Percentiles rank a stretch among this genome's conserved stretches.
Conservation (phyloP, 441 rosid genomes). For the Brassica hybrid region DNA sequence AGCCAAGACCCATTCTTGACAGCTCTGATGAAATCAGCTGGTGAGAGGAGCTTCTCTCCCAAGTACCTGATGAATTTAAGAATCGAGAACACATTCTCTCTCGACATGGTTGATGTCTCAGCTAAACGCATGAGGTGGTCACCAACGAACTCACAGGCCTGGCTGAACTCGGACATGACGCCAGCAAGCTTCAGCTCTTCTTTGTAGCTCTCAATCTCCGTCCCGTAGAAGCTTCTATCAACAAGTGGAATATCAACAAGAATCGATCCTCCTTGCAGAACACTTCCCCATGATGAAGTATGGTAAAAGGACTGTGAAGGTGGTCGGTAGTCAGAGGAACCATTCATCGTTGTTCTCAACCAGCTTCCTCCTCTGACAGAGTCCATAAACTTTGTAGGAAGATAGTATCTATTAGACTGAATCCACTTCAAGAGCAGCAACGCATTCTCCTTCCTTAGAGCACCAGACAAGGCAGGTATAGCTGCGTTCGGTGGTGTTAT, state of each 20-base stretch:
- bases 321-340: constrained; percentile 50
- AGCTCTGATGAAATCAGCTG: constrained; percentile 49
- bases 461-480: constrained; percentile 55
- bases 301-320: constrained; percentile 74
- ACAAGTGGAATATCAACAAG: constrained; percentile 73
- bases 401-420: neutral
- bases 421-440: constrained; percentile 69
- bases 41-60: constrained; percentile 46
- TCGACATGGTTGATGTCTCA: constrained; percentile 44
- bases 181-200: constrained; percentile 61
- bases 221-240: constrained; percentile 60
- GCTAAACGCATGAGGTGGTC: constrained; percentile 59
- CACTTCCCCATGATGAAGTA: constrained; percentile 55
- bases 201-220: constrained; percentile 41
- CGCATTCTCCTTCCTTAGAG: constrained; percentile 59
- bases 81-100: constrained; percentile 52
- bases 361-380: constrained; percentile 63
- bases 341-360: constrained; percentile 61
- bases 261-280: constrained; percentile 57
- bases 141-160: constrained; percentile 64
- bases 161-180: constrained; percentile 58
- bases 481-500: constrained; percentile 59
- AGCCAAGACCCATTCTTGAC: constrained; percentile 57
- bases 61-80: constrained; percentile 61
- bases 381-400: constrained; percentile 52